Conservation (phyloP, 1,284 basidiomycete species). For the Inonotus obliquus region DNA sequence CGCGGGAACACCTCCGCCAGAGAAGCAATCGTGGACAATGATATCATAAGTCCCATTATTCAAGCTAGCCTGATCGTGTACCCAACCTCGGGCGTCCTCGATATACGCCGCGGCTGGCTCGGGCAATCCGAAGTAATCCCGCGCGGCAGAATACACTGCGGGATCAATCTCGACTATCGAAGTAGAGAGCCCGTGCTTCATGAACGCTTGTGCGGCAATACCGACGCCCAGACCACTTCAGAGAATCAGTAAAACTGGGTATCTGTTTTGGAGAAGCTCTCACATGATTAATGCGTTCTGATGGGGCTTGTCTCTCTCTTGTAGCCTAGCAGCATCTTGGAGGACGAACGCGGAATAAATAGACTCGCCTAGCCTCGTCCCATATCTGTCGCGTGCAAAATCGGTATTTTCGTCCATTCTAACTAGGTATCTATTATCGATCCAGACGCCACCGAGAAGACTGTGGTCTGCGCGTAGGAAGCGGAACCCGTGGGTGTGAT, state of each 20-base stretch:
- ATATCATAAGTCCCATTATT: slow-evolving; percentile 55
- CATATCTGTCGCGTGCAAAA: slow-evolving; percentile 45
- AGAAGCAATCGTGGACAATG: slow-evolving; percentile 88
- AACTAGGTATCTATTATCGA: slow-evolving; percentile 41
- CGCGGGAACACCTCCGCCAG: slow-evolving; percentile 80
- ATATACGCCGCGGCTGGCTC: slow-evolving; percentile 59
- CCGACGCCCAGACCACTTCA: slow-evolving; percentile 82
- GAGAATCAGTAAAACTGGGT: slow-evolving; percentile 1
- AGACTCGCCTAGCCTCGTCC: slow-evolving; percentile 61
- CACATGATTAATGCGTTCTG: slow-evolving; percentile 71
- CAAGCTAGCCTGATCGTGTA: slow-evolving; percentile 37
- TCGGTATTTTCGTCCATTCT: slow-evolving; percentile 38
- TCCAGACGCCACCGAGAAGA: slow-evolving; percentile 86
- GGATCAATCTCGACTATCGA: slow-evolving; percentile 86
- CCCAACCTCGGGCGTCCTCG: slow-evolving; percentile 71
- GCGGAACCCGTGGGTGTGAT: slow-evolving; percentile 49
- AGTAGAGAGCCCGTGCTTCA: slow-evolving; percentile 59
- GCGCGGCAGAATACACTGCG: slow-evolving; percentile 80
- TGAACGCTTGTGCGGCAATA: slow-evolving; percentile 70
- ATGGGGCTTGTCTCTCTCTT: slow-evolving; percentile 34
- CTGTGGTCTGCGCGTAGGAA: slow-evolving; percentile 87
- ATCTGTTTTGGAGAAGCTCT: slow-evolving; percentile 23
- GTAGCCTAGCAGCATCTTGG: slow-evolving; percentile 76
- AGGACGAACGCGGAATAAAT: slow-evolving; percentile 82
- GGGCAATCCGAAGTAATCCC: slow-evolving; percentile 72